Percentiles rank a stretch among this genome's conserved stretches.
Conservation (phyloP, 1,139 yeast genomes). For the Nakaseomyces bracarensis region DNA sequence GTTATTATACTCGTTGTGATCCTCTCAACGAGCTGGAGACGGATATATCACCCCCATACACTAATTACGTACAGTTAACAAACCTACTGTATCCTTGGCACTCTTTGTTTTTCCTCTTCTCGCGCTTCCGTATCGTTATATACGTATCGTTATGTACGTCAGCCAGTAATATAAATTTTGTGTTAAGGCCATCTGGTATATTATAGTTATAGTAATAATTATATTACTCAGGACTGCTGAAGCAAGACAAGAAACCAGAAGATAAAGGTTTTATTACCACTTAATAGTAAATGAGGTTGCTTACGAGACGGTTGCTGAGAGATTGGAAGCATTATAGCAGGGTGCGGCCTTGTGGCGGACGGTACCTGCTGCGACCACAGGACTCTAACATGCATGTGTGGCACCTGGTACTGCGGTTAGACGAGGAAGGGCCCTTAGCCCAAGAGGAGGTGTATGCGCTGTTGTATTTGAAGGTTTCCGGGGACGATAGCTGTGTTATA, state of each 20-base stretch:
- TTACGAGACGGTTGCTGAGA: constrained; percentile 25
- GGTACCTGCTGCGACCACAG: constrained; percentile 25
- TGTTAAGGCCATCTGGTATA: too few species aligned
- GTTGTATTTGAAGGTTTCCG: constrained; percentile 16
- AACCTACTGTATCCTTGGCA: too few species aligned
- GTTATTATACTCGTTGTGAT: not conserved
- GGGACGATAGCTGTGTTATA: constrained; percentile 16
- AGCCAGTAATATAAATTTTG: too few species aligned
- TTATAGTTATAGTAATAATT: too few species aligned
- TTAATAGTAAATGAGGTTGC: constrained; percentile 11
- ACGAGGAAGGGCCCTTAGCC: too few species aligned
- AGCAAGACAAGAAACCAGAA: not conserved
- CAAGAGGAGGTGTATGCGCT: constrained; percentile 24
- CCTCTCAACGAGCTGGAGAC: not conserved
- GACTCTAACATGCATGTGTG: constrained; percentile 29
- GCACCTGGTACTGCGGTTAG: constrained; percentile 24
- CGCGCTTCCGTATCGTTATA: not conserved
- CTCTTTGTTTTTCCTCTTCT: not conserved
- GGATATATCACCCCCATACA: not conserved
- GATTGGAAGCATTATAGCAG: constrained; percentile 25
- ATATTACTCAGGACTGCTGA: too few species aligned
- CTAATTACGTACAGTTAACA: not conserved
- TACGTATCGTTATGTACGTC: not conserved
- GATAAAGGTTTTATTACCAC: too few species aligned
- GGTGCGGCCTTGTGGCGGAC: constrained; percentile 7